Conservation (phyloP, 805 yeast genomes). For the Yamadazyma ubonensis region DNA sequence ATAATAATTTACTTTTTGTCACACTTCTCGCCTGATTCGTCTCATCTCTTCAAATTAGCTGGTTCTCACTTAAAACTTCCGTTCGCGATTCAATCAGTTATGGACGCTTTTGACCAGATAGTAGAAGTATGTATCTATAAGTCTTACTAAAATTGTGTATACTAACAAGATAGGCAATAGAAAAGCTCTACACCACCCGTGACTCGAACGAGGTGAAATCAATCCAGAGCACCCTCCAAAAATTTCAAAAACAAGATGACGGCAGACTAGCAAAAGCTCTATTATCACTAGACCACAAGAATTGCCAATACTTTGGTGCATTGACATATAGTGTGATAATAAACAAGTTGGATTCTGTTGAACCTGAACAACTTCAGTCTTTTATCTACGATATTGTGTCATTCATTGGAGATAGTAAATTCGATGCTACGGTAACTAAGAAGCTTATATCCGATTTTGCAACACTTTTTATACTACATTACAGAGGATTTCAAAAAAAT, state of each 20-base stretch:
- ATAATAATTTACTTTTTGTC: no score
- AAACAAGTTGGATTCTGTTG: constrained; percentile 25
- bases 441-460: constrained; percentile 60
- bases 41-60: neutral
- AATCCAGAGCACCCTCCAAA: constrained; percentile 57
- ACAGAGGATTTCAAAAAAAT: constrained; percentile 32
- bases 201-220: constrained; percentile 37
- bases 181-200: constrained; percentile 42
- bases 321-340: constrained; percentile 69
- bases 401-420: neutral
- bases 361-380: neutral
- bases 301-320: constrained; percentile 77
- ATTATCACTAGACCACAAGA: constrained; percentile 39
- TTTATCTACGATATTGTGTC: constrained; percentile 4
- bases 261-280: constrained; percentile 60
- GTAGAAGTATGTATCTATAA: constrained; percentile 6
- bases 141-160: neutral
- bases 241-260: constrained; percentile 52
- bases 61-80: neutral
- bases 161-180: constrained; percentile 30
- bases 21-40: neutral
- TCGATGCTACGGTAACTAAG: constrained; percentile 42
- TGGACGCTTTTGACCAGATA: constrained; percentile 1
- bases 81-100: neutral
- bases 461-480: constrained; percentile 43